Evolutionary conservation across 2,329 filamentous ascomycete species (phyloP).

Genomic region (Clonostachys byssicola): DNA sequence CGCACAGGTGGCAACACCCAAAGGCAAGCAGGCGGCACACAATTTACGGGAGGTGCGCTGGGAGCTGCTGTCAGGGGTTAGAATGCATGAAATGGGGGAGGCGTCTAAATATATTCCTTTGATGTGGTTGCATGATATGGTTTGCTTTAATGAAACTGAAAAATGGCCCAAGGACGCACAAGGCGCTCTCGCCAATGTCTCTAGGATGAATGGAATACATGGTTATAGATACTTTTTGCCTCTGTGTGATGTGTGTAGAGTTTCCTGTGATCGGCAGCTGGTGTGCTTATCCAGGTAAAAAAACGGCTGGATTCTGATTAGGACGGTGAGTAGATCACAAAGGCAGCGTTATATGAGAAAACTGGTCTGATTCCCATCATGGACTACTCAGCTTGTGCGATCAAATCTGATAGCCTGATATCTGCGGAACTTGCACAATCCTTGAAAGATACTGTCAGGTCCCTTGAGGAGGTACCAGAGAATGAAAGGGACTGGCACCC

Average conservation of each 20-base stretch:
- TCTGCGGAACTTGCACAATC: slow-evolving; percentile 15
- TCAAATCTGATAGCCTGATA: slow-evolving; percentile 26
- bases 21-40: slow-evolving; percentile 67
- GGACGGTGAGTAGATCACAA: slow-evolving; percentile 5
- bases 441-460: slow-evolving; percentile 35
- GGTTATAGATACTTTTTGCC: neutral
- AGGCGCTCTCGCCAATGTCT: neutral
- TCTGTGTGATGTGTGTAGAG: neutral
- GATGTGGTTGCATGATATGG: slow-evolving; percentile 1
- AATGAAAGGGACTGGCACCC: slow-evolving; percentile 57
- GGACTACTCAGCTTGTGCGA: slow-evolving; percentile 20
- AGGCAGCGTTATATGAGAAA: slow-evolving; percentile 22
- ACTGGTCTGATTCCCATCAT: slow-evolving; percentile 24
- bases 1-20: slow-evolving; percentile 49
- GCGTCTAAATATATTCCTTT: neutral
- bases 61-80: slow-evolving; percentile 64
- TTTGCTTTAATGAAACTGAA: slow-evolving; percentile 3
- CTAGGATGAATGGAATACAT: slow-evolving; percentile 1
- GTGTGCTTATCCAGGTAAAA: too few relatives aligned
- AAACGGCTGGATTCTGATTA: too few relatives aligned
- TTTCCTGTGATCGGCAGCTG: too few relatives aligned
- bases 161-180: neutral
- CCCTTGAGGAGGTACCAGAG: slow-evolving; percentile 49
- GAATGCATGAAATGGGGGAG: neutral
- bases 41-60: slow-evolving; percentile 78